Evolutionary conservation across 345 rosid genomes (phyloP), one percentile per base, ranked within the genome.

Genomic region (Aquilaria yunnanensis): DNA sequence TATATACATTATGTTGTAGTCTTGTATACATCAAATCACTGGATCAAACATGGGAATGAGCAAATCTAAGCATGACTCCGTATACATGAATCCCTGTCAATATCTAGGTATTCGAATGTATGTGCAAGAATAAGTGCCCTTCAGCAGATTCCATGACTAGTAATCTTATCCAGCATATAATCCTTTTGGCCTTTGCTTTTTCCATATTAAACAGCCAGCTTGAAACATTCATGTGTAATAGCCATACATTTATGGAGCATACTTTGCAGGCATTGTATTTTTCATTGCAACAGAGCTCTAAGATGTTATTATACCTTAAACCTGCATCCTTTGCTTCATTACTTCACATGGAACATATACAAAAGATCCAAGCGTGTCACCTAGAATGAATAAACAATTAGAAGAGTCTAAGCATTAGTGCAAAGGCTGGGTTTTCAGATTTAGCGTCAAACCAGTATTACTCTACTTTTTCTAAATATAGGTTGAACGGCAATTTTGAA

Each of bases 331-430:
- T 70, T 87, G 98, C 85, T 92, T 92, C 74, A 92, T 83, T 56
- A 92, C 96, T 82, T 92, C 98, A 65, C 96, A 92, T 32, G 98
- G 98, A 64, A 92, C 98, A 77, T 89, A 92, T 48, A 85, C 78
- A 68, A 87, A 70, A 59, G 98, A 89, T 78, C 96, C 98, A 67
- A 92, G 86, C n/a, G 98, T 87, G 75, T 92, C 98, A 47, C 98
- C 98, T 92, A 83, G 72, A 75, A 77, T 50, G 55, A 61, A 77
- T 34, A 55, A 33, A 72, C 64, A 68, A 68, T 37, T 60, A 69
- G 63, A 70, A 69, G 62, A 61, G 32, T 67, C 29, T 73, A 59
- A 29, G 66, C 34, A 52, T 47, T 23, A 65, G 43, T 4, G 8
- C 8, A 8, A 37, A 1, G 2, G 43, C 43, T 37, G 43, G 1